Conservation (phyloP, 1,139 yeast genomes). For the Nakaseomyces nivariensis region DNA sequence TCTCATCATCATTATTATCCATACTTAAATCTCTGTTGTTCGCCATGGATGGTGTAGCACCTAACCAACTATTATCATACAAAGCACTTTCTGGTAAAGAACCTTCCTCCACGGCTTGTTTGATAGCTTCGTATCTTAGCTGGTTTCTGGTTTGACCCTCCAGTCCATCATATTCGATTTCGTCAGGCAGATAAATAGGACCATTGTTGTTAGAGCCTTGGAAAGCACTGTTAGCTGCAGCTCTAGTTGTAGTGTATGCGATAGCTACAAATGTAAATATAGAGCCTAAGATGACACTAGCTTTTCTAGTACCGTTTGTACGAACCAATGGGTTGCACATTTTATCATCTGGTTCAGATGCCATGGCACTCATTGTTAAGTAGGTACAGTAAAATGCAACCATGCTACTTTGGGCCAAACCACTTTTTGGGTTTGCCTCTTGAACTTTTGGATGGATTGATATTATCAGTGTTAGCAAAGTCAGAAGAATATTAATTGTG, state of each 20-base stretch:
- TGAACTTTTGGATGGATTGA: conserved; percentile 80
- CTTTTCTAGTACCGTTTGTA: conserved; percentile 82
- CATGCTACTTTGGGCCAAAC: conserved; percentile 94
- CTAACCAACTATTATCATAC: conserved; percentile 51
- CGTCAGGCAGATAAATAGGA: conserved; percentile 26
- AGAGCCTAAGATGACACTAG: conserved; percentile 83
- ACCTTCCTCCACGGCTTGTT: conserved; percentile 92
- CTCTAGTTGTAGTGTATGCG: conserved; percentile 94
- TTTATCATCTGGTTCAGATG: conserved; percentile 92
- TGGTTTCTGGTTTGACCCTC: conserved; percentile 54
- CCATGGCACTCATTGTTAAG: conserved; percentile 84
- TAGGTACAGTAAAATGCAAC: conserved; percentile 91
- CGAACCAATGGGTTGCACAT: conserved; percentile 85
- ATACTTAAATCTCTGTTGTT: conserved; percentile 34
- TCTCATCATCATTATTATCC: conserved; percentile 47
- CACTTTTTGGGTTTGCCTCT: conserved; percentile 90
- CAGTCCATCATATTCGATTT: conserved; percentile 33
- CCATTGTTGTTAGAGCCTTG: conserved; percentile 24
- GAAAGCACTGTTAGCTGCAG: conserved; percentile 76
- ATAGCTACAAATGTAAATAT: conserved; percentile 88
- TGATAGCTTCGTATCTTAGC: conserved; percentile 78
- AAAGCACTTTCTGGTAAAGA: conserved; percentile 89
- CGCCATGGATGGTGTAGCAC: conserved; percentile 23
- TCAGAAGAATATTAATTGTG: conserved; percentile 58
- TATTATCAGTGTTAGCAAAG: conserved; percentile 52